Evolutionary conservation across 805 yeast species (phyloP).

Genomic region (Saccharomycopsis babjevae): DNA sequence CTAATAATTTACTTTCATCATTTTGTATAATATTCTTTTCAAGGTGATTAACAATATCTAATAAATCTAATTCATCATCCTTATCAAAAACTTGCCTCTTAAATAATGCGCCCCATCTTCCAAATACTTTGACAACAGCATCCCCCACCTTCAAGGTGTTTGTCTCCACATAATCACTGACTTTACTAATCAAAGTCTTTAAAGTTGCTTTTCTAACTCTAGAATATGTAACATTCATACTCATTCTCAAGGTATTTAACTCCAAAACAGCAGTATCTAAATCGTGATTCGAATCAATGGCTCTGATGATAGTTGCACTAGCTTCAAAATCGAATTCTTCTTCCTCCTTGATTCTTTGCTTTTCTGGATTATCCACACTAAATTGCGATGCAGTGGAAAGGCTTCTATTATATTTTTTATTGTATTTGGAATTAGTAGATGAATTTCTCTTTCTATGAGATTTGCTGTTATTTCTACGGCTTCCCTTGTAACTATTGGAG

Average conservation of each 20-base stretch:
- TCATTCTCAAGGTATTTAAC: constrained; percentile 90
- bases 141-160: constrained; percentile 66
- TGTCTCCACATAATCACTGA: constrained; percentile 65
- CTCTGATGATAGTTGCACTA: constrained; percentile 84
- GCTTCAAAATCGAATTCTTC: constrained; percentile 86
- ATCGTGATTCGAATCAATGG: constrained; percentile 86
- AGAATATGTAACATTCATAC: constrained; percentile 90
- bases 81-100: constrained; percentile 75
- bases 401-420: constrained; percentile 4
- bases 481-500: background rate
- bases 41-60: constrained; percentile 29
- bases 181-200: constrained; percentile 58
- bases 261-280: constrained; percentile 88
- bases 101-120: constrained; percentile 74
- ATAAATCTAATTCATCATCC: constrained; percentile 68
- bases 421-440: background rate
- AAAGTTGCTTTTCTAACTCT: constrained; percentile 81
- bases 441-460: background rate
- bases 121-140: constrained; percentile 67
- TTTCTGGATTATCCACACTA: constrained; percentile 17
- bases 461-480: background rate
- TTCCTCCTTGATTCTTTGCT: constrained; percentile 40
- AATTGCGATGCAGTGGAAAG: constrained; percentile 12
- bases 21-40: constrained; percentile 31
- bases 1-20: constrained; percentile 19